Evolutionary conservation across 106 monocot genomes (phyloP).

Genomic region (Dactylorhiza incarnata): DNA sequence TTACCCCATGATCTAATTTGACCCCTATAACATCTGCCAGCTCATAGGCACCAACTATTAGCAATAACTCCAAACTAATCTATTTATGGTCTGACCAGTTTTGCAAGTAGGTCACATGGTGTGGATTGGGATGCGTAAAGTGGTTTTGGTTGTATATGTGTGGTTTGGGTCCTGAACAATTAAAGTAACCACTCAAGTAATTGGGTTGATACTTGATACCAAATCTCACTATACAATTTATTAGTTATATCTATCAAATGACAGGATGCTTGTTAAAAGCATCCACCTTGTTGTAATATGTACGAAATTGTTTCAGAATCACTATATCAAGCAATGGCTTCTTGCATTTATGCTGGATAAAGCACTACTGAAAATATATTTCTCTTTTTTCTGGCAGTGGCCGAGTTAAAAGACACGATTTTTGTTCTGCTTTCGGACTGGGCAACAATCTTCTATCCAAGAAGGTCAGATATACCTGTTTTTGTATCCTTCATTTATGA

Average conservation of each 20-base stretch:
- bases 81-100: background rate
- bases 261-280: background rate
- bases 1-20: background rate
- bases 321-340: background rate
- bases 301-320: background rate
- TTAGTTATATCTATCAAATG: background rate
- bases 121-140: background rate
- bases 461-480: constrained; percentile 34
- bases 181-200: background rate
- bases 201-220: background rate
- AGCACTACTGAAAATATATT: background rate
- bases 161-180: background rate
- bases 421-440: constrained; percentile 39
- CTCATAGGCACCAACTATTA: background rate
- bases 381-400: constrained; percentile 40
- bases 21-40: background rate
- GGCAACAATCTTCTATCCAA: constrained; percentile 26
- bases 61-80: background rate
- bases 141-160: background rate
- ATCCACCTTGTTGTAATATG: background rate
- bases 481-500: background rate
- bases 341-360: background rate
- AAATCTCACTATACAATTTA: background rate
- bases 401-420: constrained; percentile 39
- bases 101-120: background rate